Evolutionary conservation across 345 rosid genomes (phyloP), one percentile per base, ranked within the genome.

Genomic region (Lepidium didymum): DNA sequence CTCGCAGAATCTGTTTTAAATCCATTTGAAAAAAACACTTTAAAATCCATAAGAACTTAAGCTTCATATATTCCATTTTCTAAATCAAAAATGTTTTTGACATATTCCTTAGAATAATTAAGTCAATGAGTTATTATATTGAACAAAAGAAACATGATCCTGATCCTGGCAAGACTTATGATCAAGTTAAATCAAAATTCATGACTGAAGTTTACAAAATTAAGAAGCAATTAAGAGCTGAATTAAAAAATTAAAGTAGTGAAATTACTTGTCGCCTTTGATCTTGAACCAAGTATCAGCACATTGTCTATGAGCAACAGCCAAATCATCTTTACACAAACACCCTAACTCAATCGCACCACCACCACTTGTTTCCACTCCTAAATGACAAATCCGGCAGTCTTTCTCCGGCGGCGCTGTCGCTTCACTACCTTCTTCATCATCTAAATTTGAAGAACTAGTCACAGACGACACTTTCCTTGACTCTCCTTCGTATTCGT

Each of bases 281-380:
- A 94, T 94, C 83, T 88, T 89, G 84, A 94, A 91, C 99, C 99
- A 94, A 53, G 96, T 77, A 62, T 94, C 99, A 7, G 99, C 97
- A 65, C 99, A 94, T 29, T 83, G 86, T 81, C 82, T 91, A 74
- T 94, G 99, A 61, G 99, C 97, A 82, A 88, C 81, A 64, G 95
- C 97, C 63, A 94, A 78, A 85, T 94, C 99, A n/a, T 77, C 82
- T 69, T 91, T 94, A 75, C 97, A 94, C 36, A 91, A 91, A 64
- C 99, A 94, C 10, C 99, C 99, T 69, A 94, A 67, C 67, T 86
- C 84, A 35, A 94, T 83, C 42, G 82, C 85, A 40, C 72, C 72
- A 7, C 96, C 96, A 44, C 78, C 63, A 14, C 69, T 84, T 33
- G 86, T 88, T 75, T 86, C 91, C 75, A 91, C 73, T 21, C 87